Conservation (phyloP, 2,329 filamentous ascomycete genomes). For the Penicillium brevicompactum region DNA sequence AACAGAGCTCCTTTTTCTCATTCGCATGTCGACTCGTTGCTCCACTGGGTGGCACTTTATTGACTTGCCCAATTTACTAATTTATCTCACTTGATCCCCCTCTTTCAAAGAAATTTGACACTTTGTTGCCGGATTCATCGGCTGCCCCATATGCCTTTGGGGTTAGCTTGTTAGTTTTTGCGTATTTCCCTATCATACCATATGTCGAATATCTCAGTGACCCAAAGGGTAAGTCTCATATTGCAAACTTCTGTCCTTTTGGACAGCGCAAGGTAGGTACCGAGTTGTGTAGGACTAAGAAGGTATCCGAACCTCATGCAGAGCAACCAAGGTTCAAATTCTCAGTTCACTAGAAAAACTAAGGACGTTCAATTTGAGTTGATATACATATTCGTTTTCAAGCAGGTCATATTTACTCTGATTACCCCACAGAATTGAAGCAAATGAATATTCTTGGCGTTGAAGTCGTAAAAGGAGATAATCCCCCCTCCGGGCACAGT, state of each 20-base stretch:
- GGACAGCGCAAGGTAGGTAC: too few relatives aligned
- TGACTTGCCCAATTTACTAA: not conserved
- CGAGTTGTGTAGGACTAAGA: constrained; percentile 40
- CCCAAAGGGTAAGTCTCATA: constrained; percentile 25
- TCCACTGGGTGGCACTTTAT: not conserved
- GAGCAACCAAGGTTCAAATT: too few relatives aligned
- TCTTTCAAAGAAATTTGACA: not conserved
- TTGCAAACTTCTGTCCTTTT: too few relatives aligned
- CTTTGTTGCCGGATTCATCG: constrained; percentile 23
- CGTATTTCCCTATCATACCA: constrained; percentile 29
- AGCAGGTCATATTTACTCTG: too few relatives aligned
- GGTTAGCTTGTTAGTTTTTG: constrained; percentile 22
- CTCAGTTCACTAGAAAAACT: too few relatives aligned
- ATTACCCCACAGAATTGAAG: not conserved
- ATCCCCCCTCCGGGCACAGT: not conserved
- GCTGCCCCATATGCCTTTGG: constrained; percentile 27
- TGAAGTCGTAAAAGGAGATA: not conserved
- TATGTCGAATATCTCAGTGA: constrained; percentile 31
- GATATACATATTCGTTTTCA: too few relatives aligned
- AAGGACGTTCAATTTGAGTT: too few relatives aligned
- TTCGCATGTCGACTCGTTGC: not conserved
- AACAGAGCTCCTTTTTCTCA: not conserved
- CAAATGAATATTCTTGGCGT: not conserved
- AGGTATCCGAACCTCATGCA: constrained; percentile 49
- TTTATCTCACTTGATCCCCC: not conserved